Conservation (phyloP, 2,329 filamentous ascomycete genomes). For the Westerdykella sp. region DNA sequence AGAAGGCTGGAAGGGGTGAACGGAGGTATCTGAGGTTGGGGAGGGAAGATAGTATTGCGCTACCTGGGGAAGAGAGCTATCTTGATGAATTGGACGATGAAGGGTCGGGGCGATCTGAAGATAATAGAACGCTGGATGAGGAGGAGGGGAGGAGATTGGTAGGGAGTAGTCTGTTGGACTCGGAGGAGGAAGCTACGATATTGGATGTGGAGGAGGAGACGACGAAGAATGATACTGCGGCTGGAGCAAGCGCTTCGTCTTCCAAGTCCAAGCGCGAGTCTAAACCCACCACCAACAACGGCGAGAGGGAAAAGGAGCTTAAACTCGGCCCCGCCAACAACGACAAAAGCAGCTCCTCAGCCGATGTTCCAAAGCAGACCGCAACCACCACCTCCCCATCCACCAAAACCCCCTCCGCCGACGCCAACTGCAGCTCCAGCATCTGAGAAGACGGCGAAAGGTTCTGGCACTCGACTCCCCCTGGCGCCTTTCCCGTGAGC, state of each 20-base stretch:
- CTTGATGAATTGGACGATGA: constrained; percentile 20
- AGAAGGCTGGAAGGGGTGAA: constrained; percentile 21
- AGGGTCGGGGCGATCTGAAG: constrained; percentile 1
- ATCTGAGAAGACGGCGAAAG: constrained; percentile 32
- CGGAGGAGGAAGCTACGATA: constrained; percentile 19
- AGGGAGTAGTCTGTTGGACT: constrained; percentile 17
- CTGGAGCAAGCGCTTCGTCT: no score
- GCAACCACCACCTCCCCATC: background rate
- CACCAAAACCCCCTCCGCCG: background rate
- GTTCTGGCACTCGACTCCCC: constrained; percentile 21
- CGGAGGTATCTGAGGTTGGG: constrained; percentile 38
- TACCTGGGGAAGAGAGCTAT: constrained; percentile 28
- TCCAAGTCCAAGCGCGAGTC: background rate
- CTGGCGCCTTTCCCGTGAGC: constrained; percentile 3
- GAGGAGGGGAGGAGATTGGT: constrained; percentile 16
- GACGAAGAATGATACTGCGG: background rate
- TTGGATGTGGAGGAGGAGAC: constrained; percentile 9
- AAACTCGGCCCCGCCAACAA: background rate
- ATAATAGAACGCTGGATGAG: constrained; percentile 10
- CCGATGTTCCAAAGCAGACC: background rate
- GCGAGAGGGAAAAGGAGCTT: background rate
- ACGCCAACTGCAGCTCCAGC: constrained; percentile 11
- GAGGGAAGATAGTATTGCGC: constrained; percentile 29
- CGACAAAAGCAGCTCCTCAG: background rate
- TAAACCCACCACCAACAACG: background rate